Evolutionary conservation across 1,284 basidiomycete species (phyloP).

Genomic region (Porodaedalea pini): DNA sequence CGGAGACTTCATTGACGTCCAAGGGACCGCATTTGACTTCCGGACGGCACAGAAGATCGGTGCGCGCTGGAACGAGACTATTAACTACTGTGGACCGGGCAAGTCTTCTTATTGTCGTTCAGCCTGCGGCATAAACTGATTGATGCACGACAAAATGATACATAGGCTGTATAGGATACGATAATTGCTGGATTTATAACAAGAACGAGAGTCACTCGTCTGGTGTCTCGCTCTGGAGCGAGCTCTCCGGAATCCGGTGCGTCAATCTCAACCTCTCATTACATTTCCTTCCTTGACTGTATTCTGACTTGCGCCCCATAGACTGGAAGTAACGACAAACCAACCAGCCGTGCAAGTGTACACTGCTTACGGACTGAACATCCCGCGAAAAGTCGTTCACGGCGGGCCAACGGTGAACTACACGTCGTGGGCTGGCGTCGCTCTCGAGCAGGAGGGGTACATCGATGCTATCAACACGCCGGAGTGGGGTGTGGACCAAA

Average conservation of each 20-base stretch:
- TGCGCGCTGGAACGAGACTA: constrained; percentile 35
- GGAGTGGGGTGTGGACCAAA: constrained; percentile 41
- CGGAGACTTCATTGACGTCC: constrained; percentile 37
- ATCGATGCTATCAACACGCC: constrained; percentile 51
- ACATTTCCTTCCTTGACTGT: constrained; percentile 5
- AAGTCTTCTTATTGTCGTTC: constrained; percentile 10
- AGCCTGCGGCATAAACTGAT: not conserved
- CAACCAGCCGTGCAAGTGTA: constrained; percentile 44
- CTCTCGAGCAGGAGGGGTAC: constrained; percentile 46
- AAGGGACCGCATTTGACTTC: constrained; percentile 44
- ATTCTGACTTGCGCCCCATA: no score
- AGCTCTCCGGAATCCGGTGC: constrained; percentile 44
- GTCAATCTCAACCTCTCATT: constrained; percentile 6
- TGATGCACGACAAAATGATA: not conserved
- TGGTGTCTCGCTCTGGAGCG: constrained; percentile 38
- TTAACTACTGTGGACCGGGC: constrained; percentile 41
- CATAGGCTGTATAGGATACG: constrained; percentile 25
- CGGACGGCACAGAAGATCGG: constrained; percentile 41
- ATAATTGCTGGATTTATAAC: constrained; percentile 47
- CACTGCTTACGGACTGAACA: constrained; percentile 42
- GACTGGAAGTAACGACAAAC: constrained; percentile 43
- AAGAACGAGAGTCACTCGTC: constrained; percentile 30
- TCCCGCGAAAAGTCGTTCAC: constrained; percentile 43
- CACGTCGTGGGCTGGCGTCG: constrained; percentile 42
- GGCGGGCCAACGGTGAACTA: constrained; percentile 38